Percentiles rank a stretch among this genome's conserved stretches.
Evolutionary conservation across 805 yeast species (phyloP).

Genomic region (Schwanniomyces polymorphus): DNA sequence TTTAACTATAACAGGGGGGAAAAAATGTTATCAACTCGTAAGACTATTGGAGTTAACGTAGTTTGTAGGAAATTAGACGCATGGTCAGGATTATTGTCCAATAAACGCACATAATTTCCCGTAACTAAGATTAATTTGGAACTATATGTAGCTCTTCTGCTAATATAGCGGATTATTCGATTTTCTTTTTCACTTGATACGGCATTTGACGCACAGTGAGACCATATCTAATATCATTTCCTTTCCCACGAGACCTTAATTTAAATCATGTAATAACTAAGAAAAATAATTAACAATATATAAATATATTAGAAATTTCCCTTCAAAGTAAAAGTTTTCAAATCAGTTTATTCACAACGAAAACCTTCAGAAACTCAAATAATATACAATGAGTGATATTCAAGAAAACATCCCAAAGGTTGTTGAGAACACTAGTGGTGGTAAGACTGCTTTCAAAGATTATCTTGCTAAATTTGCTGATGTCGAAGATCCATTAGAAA

Average conservation of each 20-base stretch:
- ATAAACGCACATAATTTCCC: background rate
- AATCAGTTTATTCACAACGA: background rate
- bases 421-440: slow-evolving; percentile 46
- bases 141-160: background rate
- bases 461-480: slow-evolving; percentile 77
- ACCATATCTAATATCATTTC: background rate
- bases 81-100: background rate
- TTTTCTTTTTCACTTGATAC: background rate
- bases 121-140: background rate
- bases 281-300: background rate
- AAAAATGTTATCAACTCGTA: too few species aligned
- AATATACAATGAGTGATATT: slow-evolving; percentile 5
- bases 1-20: background rate
- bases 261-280: background rate
- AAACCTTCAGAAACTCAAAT: background rate
- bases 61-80: too few species aligned
- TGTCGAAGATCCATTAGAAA: slow-evolving; percentile 80
- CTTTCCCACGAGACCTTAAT: background rate
- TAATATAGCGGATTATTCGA: background rate
- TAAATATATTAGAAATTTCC: background rate
- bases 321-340: background rate
- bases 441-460: slow-evolving; percentile 86
- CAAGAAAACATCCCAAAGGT: slow-evolving; percentile 4
- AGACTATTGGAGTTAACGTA: too few species aligned
- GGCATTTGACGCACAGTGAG: background rate